Percentiles rank a stretch among this genome's conserved stretches.
These are phyloP conservation scores for Priceomyces castillae DNA, from an alignment of 805 yeast genomes.

Conservation along the genomic window DNA sequence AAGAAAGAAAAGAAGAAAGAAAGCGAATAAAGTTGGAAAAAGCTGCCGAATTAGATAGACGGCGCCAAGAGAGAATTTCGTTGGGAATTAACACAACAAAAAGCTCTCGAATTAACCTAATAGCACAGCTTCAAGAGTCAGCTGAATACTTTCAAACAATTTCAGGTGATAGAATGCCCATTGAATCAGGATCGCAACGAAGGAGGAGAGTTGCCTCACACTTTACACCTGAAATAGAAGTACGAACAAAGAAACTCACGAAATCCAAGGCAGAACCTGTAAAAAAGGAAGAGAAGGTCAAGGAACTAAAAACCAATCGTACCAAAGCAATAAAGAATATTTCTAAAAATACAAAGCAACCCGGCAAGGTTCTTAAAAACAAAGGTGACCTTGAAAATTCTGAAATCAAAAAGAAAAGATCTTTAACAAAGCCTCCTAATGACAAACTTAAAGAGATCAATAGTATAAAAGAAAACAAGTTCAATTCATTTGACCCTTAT, in stretches of 20 bases:
- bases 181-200: constrained; percentile 35
- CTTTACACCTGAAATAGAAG: constrained; percentile 16
- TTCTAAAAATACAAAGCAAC: no score
- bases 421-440: no score
- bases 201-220: constrained; percentile 26
- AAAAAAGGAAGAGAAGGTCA: constrained; percentile 6
- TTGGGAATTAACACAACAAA: neutral
- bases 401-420: neutral
- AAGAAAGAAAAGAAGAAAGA: constrained; percentile 3
- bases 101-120: neutral
- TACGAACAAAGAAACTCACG: constrained; percentile 10
- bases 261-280: constrained; percentile 11
- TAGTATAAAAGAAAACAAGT: constrained; percentile 20
- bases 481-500: constrained; percentile 41
- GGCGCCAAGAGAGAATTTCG: constrained; percentile 6
- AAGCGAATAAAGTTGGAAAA: constrained; percentile 7
- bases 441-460: neutral
- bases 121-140: constrained; percentile 15
- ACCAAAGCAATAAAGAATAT: no score
- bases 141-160: constrained; percentile 39
- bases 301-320: neutral
- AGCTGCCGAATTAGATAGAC: constrained; percentile 5
- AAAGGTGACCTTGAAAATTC: no score
- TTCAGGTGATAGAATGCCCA: constrained; percentile 32
- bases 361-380: neutral